Base-by-base conservation (phyloP, 2,329 filamentous ascomycete genomes). In the Cordyceps javanica region DNA sequence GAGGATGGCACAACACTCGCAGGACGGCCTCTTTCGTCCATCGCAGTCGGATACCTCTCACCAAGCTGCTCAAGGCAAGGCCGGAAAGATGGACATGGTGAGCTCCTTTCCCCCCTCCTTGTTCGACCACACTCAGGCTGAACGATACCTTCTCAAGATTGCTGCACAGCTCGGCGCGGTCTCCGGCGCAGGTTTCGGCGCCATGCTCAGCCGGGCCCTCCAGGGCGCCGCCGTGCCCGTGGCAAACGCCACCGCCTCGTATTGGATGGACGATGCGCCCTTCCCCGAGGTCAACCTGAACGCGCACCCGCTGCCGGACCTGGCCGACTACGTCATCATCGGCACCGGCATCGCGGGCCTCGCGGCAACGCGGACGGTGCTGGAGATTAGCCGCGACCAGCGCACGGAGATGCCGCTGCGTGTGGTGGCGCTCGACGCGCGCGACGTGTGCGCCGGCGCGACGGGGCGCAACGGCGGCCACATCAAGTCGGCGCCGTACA, bases 391-490 rank as follows among this genome's bases (percentile, higher is more conserved):
- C 1, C 39, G 23, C 3, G 21, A 44, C 16, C 36, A 55, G 51
- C 45, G 38, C 28, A 50, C 55, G n/a, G 46, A 58, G 38, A 50
- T 54, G 52, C 54, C 54, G 54, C 45, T 57, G 45, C 59, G 61
- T 19, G 67, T 82, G 5, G 70, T 78, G 2, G 73, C 82, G 9
- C 66, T 82, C n/a, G 80, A 83, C 60, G 78, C 80, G 2, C 69
- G 80, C 2, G 66, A 73, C 42, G 63, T 78, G 8, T 79, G 77
- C 61, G 76, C 74, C 10, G 80, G 80, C 16, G 80, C 79, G 3
- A 82, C 80, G 9, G 80, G 76, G 1, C 72, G 80, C 50, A 82
- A 82, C 60, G 79, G 78, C 21, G 79, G 77, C 0, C 78, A 79
- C 64, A 74, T 81, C 60, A 79, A 81, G 64, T 66, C 70, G 26